Percentiles rank a stretch among this genome's conserved stretches.
Conservation (phyloP, 2,329 filamentous ascomycete genomes). For the Xylaria sp. region DNA sequence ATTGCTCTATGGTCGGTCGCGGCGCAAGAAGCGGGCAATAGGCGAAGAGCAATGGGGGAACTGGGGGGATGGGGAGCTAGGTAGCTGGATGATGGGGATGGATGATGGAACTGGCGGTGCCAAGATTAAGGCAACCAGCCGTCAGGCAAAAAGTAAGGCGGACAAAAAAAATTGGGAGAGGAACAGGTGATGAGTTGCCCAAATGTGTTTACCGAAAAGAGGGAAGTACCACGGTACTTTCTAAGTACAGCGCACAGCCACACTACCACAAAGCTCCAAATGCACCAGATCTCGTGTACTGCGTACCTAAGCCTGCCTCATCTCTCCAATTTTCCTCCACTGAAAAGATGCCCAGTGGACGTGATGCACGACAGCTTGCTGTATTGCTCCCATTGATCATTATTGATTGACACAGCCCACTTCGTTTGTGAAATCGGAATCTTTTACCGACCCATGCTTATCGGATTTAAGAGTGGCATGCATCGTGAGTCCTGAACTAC, state of each 20-base stretch:
- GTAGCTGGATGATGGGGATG: neutral
- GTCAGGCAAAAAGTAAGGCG: constrained; percentile 39
- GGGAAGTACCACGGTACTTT: constrained; percentile 6
- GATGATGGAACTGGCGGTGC: constrained; percentile 17
- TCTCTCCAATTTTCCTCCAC: neutral
- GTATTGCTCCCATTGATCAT: neutral
- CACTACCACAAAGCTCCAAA: neutral
- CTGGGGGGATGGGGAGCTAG: constrained; percentile 9
- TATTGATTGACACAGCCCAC: neutral
- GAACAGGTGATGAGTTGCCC: neutral
- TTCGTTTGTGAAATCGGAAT: neutral
- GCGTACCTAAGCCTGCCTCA: too few relatives aligned
- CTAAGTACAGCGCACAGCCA: constrained; percentile 16
- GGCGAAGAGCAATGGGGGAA: constrained; percentile 19
- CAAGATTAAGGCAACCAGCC: constrained; percentile 42
- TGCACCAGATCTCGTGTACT: too few relatives aligned
- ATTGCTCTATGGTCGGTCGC: constrained; percentile 12
- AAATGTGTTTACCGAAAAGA: constrained; percentile 21
- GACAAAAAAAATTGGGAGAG: constrained; percentile 8
- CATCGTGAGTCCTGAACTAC: neutral
- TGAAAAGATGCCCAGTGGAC: neutral
- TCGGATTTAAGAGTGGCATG: neutral
- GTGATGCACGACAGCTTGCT: constrained; percentile 13
- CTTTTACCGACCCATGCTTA: neutral
- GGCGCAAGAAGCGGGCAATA: constrained; percentile 11